Conservation (phyloP, 495 filamentous ascomycete species). For the Penicillium coffeae region DNA sequence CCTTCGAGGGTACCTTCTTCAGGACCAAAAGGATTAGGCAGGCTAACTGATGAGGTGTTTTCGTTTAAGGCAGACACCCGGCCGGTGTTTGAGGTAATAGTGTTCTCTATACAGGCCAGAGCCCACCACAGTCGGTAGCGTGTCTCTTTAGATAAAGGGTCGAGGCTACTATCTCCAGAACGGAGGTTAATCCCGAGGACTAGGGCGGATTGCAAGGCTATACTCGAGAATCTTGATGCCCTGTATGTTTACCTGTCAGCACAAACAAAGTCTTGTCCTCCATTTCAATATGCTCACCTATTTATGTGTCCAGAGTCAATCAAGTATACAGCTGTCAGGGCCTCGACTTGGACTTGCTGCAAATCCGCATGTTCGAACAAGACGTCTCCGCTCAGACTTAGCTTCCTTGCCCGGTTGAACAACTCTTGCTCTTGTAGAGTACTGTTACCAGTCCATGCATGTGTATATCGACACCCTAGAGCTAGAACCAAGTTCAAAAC, state of each 20-base stretch:
- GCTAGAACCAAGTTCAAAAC: slow-evolving; percentile 65
- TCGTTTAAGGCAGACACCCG: not conserved
- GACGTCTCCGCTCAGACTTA: slow-evolving; percentile 23
- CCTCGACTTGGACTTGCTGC: slow-evolving; percentile 49
- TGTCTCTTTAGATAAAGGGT: not conserved
- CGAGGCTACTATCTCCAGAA: not conserved
- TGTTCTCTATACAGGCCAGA: not conserved
- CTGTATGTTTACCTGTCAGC: not conserved
- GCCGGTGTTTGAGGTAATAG: not conserved
- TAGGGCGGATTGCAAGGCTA: not conserved
- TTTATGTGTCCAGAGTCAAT: slow-evolving; percentile 51
- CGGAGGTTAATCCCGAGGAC: not conserved
- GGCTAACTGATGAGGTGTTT: not conserved
- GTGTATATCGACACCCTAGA: slow-evolving; percentile 45
- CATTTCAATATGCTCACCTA: slow-evolving; percentile 30
- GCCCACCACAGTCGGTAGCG: not conserved
- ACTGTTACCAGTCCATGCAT: not conserved
- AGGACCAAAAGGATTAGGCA: not conserved
- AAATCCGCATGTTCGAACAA: slow-evolving; percentile 44
- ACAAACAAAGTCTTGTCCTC: not conserved
- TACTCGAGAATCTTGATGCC: not conserved
- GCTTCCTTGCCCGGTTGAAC: slow-evolving; percentile 6
- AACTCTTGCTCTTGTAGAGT: not conserved
- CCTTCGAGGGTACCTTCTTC: not conserved
- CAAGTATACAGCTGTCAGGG: slow-evolving; percentile 51